Base-by-base conservation (phyloP, 83 land plant genomes). In the Picea engelmannii region DNA sequence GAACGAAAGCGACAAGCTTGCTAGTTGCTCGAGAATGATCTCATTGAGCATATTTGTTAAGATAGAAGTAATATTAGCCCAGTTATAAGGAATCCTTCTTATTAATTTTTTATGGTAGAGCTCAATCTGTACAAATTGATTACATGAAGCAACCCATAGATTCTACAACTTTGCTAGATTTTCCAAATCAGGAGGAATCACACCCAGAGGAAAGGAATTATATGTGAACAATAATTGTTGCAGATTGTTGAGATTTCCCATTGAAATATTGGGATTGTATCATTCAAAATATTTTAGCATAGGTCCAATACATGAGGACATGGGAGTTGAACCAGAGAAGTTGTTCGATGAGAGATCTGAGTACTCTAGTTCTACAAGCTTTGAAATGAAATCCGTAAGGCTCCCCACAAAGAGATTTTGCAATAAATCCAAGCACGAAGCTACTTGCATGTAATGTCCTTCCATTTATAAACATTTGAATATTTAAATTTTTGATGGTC, bases 121-220 rank as follows among this genome's bases (percentile, higher is more conserved):
- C 86, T 91, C 94, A 78, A 94, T 76, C 81, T 87, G 91, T 7
- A 88, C 87, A 3, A 90, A 73, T 13, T 79, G 80, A n/a, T 85
- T 84, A 70, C 88, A 87, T 17, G 78, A 66, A 23, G 90, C 69
- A 35, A 89, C 84, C 88, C 89, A 88, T 6, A 93, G 84, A 12
- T 78, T 66, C 84, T 90, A 85, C 5, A 93, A 80, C 15, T 63
- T 69, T 13, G 82, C 59, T 81, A 92, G 78, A 49, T 85, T 88
- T 3, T 88, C 90, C 18, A 90, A 55, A 35, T 35, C 1, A 35
- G 2, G 35, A 35, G 35, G 35, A 35, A 35, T 35, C 35, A 35
- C 35, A 35, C 89, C 70, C 27, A 89, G 84, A 15, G 79, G 0
- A 76, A 92, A 92, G 58, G 91, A 91, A 77, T 92, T 92, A 80